Conservation (phyloP, 75 land plant genomes). For the Cryptomeria japonica region DNA sequence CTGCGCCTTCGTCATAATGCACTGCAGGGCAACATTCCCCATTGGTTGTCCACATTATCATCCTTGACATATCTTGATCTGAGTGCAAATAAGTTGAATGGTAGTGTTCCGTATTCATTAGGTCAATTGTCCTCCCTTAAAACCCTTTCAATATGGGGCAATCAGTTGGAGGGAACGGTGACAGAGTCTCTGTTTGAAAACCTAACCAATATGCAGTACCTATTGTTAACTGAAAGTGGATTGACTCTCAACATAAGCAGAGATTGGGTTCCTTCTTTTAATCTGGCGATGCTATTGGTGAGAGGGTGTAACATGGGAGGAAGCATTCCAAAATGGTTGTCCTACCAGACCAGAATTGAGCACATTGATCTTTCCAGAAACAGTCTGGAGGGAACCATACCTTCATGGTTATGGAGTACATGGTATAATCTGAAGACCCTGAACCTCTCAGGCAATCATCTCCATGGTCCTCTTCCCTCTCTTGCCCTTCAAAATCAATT, state of each 20-base stretch:
- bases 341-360: not conserved
- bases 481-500: not conserved
- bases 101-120: slow-evolving; percentile 25
- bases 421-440: not conserved
- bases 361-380: not conserved
- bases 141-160: not conserved
- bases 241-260: not conserved
- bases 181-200: not conserved
- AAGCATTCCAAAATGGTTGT: not conserved
- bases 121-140: slow-evolving; percentile 19
- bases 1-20: slow-evolving; percentile 28
- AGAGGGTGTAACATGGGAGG: not conserved
- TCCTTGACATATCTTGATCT: slow-evolving; percentile 7
- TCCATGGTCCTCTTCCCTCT: not conserved
- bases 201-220: not conserved
- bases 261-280: not conserved
- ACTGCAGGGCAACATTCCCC: slow-evolving; percentile 13
- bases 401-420: not conserved
- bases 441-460: not conserved
- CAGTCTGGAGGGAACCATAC: not conserved
- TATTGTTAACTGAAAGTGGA: not conserved
- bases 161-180: not conserved
- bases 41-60: not conserved
- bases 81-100: slow-evolving; percentile 24
- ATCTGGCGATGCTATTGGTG: not conserved